These are phyloP conservation scores for Oryza longistaminata DNA, from an alignment of 176 grass and related monocot genomes.

Conservation along the genomic window DNA sequence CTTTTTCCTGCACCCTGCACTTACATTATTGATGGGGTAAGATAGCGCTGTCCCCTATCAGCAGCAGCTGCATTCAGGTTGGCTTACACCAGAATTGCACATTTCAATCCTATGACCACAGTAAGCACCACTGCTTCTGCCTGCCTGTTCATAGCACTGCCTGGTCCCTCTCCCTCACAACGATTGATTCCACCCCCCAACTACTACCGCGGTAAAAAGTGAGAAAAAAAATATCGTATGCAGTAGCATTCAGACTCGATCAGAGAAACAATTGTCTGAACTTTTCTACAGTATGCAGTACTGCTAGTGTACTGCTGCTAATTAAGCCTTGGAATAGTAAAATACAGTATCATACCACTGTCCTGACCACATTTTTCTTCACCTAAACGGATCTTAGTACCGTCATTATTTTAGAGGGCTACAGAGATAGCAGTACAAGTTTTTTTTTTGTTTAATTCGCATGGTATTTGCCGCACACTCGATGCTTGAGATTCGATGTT, in stretches of 20 bases:
- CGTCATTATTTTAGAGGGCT: not conserved
- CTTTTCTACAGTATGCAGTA: not conserved
- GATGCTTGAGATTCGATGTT: constrained; percentile 17
- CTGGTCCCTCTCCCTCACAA: constrained; percentile 23
- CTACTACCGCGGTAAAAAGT: not conserved
- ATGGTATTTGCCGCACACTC: constrained; percentile 6
- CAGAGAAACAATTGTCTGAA: not conserved
- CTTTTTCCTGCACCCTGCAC: constrained; percentile 29
- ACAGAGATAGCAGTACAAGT: not conserved
- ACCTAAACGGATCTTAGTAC: not conserved
- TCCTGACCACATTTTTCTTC: not conserved
- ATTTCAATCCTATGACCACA: constrained; percentile 28
- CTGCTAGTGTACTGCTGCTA: not conserved
- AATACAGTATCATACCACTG: not conserved
- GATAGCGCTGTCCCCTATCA: constrained; percentile 4
- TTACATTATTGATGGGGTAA: constrained; percentile 28
- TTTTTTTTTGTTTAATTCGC: not conserved
- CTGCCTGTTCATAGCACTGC: not conserved
- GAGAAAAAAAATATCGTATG: not conserved
- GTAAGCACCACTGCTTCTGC: constrained; percentile 22
- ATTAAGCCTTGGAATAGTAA: not conserved
- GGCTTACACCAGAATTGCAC: constrained; percentile 33
- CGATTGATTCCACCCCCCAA: constrained; percentile 17
- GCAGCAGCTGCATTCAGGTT: constrained; percentile 34
- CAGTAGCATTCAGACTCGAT: not conserved